phyloP scores from a whole-genome alignment of 495 filamentous ascomycete species.

The Aspergillus coremiiformis region DNA sequence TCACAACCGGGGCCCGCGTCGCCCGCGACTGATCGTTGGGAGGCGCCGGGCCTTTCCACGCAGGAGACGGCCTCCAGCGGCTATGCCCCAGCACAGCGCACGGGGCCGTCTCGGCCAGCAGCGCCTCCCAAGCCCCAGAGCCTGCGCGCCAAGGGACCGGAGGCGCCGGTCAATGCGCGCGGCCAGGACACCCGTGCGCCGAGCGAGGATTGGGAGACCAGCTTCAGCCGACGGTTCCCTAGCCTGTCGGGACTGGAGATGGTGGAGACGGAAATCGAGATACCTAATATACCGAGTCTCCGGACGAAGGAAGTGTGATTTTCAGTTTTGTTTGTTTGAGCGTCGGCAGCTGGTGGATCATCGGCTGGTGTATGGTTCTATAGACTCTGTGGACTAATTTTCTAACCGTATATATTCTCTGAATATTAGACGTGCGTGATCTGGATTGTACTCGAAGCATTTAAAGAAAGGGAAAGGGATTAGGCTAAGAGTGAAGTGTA shows the following conservation, averaged over 20 bases:
- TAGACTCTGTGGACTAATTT: not conserved
- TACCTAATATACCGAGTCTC: slow-evolving; percentile 32
- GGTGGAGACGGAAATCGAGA: slow-evolving; percentile 63
- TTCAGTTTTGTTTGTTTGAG: slow-evolving; percentile 4
- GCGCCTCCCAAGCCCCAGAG: slow-evolving; percentile 58
- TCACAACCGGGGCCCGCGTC: not conserved
- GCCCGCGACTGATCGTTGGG: slow-evolving; percentile 11
- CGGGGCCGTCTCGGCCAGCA: slow-evolving; percentile 29
- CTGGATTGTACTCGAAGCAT: no score
- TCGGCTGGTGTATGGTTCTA: not conserved
- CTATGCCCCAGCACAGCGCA: slow-evolving; percentile 21
- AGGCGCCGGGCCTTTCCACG: slow-evolving; percentile 12
- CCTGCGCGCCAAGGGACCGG: slow-evolving; percentile 31
- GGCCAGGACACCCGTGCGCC: slow-evolving; percentile 20
- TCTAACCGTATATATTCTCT: not conserved
- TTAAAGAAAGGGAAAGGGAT: no score
- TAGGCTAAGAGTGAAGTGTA: no score
- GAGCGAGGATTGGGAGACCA: slow-evolving; percentile 57
- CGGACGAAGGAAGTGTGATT: slow-evolving; percentile 38
- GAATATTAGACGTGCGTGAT: not conserved
- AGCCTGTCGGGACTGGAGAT: slow-evolving; percentile 75
- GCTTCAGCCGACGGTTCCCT: slow-evolving; percentile 78
- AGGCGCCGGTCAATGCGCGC: slow-evolving; percentile 11
- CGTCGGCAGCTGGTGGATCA: not conserved
- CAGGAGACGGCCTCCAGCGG: slow-evolving; percentile 18